Evolutionary conservation across 495 filamentous ascomycete genomes (phyloP), one percentile per base, ranked within the genome.

Genomic region (Daldinia vernicosa): DNA sequence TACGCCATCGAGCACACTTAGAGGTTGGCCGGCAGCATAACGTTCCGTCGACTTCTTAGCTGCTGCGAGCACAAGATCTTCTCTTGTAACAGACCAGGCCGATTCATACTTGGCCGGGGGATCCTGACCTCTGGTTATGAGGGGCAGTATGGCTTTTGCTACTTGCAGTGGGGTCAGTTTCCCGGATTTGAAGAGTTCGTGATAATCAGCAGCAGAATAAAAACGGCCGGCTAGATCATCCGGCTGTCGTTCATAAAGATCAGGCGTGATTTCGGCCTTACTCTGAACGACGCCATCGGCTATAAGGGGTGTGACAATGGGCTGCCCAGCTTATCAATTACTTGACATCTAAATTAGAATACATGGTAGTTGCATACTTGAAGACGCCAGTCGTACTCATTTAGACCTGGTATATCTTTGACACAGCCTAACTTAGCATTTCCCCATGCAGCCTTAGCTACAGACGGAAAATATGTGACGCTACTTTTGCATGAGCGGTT

Each of bases 1-100:
- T 14, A 98, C 86, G 6, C 95, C 95, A 67, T 97, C 95, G 6
- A 98, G 81, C 0, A 91, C 77, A 2, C 91, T 84, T 0, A 92
- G 78, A 14, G 89, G 81, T 53, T 81, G 83, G 0, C 91, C 91
- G 12, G 84, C 82, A 61, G 86, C 85, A 72, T 91, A 97, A 24
- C 94, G 82, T 67, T 84, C 77, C 1, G 92, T 91, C 1, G 92
- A 93, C 8, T 85, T 90, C 69, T 84, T 82, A 1, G 94, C 94
- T 4, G 91, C 91, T 7, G 83, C 83, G 6, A 87, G 81, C 1
- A 92, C 88, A 30, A 84, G 76, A 3, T 92, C 88, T 14, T 81
- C 82, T 28, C 86, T 82, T 11, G 90, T 83, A 62, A 80, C 78
- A 3, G 80, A 72, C 78, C 92, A 97, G 4, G 92, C 92, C 11